Evolutionary conservation across 495 filamentous ascomycete genomes (phyloP), one percentile per base, ranked within the genome.

Genomic region (Rostrohypoxylon terebratum): DNA sequence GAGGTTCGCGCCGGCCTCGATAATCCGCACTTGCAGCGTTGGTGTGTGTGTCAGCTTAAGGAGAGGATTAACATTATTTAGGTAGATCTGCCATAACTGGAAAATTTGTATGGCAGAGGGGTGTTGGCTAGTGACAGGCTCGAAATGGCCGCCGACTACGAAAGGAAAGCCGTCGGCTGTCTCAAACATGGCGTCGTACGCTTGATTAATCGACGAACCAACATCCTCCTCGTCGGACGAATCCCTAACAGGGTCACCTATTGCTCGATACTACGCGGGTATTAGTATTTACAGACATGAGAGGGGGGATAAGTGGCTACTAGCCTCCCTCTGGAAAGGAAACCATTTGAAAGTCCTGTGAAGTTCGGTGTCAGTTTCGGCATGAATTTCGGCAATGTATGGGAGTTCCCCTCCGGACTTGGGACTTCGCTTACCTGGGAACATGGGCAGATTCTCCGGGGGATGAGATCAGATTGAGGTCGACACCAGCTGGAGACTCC

Each of bases 21-120:
- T 81, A 45, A 90, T 83, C 10, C 81, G 77, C 38, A 81, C 80
- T 74, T 90, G 88, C 11, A 90, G 70, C 13, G 88, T 91, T 1
- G 89, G 89, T 0, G 83, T 85, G 79, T 93, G 91, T 18, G 89
- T 84, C 23, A 93, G 77, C 71, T 92, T 93, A 14, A 87, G 83
- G n/a, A 93, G 74, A 1, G 90, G 90, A 75, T 93, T 89, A 75
- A 92, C 86, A 77, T 91, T 91, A 60, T 84, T 84, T 48, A 91
- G 83, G 74, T 90, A 93, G 0, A 86, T 85, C 73, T 93, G 89
- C 91, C 91, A 93, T 18, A 94, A 77, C 69, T 89, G 86, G 71
- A 93, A 89, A 20, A 93, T 90, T 63, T 93, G 90, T 59, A 92
- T 83, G 6, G 88, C 79, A 3, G 78, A 77, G 0, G 92, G 92